Evolutionary conservation across 257 asterid genomes (phyloP), one percentile per base, ranked within the genome.

Genomic region (Scutellaria baicalensis): DNA sequence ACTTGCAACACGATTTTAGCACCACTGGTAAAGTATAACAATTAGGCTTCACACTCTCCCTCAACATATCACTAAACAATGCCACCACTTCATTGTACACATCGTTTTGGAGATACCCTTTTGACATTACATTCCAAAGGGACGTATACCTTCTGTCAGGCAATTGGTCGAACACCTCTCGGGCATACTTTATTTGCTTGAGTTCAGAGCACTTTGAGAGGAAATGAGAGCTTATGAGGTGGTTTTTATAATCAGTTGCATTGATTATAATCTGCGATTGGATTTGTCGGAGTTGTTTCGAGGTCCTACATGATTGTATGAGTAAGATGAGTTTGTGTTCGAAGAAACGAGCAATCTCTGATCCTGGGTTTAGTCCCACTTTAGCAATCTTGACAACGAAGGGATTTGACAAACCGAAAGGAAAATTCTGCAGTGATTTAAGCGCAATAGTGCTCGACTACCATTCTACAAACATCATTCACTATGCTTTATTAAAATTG

Each of bases 51-150:
- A 84, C 91, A 73, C 80, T 79, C 64, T 81, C 85, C 59, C 85
- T 73, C 86, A 79, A 80, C 98, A 93, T 91, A 57, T 72, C 77
- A 61, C 70, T 12, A 64, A 88, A 85, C 66, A 87, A 69, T 64
- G 64, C 59, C 52, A 86, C 21, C 1, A 81, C 86, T 23, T 80
- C 89, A 2, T 12, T 44, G 56, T 75, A 85, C 64, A 69, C 51
- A 16, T 82, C 80, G 65, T 83, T 80, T 9, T 79, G 84, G 60
- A 88, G 82, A 63, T 84, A 91, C 77, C 95, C 98, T 81, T 83
- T 93, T 21, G 88, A 85, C 83, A 90, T 70, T 18, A 86, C 86
- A 71, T 91, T 87, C 84, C 89, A 93, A 49, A 85, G 84, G 9
- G 93, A 83, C 1, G 91, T 80, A 65, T 71, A 65, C 68, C 77